Evolutionary conservation across 2,329 filamentous ascomycete genomes (phyloP), one percentile per base, ranked within the genome.

Genomic region (Colletotrichum trifolii): DNA sequence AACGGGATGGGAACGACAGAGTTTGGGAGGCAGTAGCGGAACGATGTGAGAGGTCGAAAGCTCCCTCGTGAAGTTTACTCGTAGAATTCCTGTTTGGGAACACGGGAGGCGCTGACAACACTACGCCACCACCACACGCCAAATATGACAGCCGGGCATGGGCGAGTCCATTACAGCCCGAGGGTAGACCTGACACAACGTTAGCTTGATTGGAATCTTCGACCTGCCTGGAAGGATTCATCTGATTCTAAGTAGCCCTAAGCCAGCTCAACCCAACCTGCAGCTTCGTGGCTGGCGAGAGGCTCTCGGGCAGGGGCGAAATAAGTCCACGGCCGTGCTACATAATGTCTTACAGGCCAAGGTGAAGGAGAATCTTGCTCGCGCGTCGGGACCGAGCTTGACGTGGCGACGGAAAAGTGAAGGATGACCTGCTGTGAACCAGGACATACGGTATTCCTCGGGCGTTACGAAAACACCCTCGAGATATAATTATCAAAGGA

Each of bases 311-410:
- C 25, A 25, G 25, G 25, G 25, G 25, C 15, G 15, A 38, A 25
- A 40, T 39, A 46, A 50, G 38, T 52, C 15, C 46, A 40, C 4
- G 60, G 36, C 63, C 53, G 63, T 63, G 63, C 59, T 60, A 17
- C 40, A 9, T 50, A 8, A 39, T 57, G 53, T 63, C 58, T 63
- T 48, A 57, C 63, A 45, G 42, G 45, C 58, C 48, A 57, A 40
- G 33, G 54, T n/a, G 17, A 33, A 15, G 13, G 42, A 8, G 13
- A 15, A 11, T 25, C 15, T 46, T 33, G 8, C 36, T 33, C 43
- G 4, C 34, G 12, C 35, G 8, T 53, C 42, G 58, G 52, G 63
- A 15, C 58, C 58, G 58, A 65, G 63, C 52, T 48, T 25, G 10
- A 38, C 38, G 50, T 42, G 39, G 39, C 8, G 57, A 34, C 12